Evolutionary conservation across 495 filamentous ascomycete species (phyloP), one percentile per base, ranked within the genome.

Genomic region (Bryoglossum gracile): DNA sequence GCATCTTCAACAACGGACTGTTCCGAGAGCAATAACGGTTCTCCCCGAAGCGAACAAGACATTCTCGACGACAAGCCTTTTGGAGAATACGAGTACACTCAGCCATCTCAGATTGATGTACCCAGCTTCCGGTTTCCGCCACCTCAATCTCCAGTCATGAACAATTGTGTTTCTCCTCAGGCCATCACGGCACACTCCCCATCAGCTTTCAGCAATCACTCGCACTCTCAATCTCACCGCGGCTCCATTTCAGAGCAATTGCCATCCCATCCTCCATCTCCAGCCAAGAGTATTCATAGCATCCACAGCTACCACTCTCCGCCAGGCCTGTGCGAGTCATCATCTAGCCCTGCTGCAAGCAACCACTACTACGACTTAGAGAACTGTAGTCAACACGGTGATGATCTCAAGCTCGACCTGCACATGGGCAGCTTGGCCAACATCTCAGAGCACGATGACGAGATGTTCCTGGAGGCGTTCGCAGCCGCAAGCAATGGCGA

Each of bases 241-340:
- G 53, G 41, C n/a, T 62, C 56, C 21, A 49, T 57, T 38, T 55
- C 56, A 2, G 46, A 67, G 23, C 48, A 50, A 9, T 36, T 66
- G 8, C 61, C 63, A 1, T 61, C 64, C 17, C 64, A 61, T 34
- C 68, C 71, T 1, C 56, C 54, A 13, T 74, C 74, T 37, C 73
- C 74, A 4, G 65, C 69, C 21, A 73, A 71, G 61, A 71, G 65
- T 43, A 59, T 51, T 17, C 53, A 56, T 26, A 54, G 65, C 43
- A 59, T 51, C 13, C 53, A 56, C 22, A 54, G 51, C 24, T 57
- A 57, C 35, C 54, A 61, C 40, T 55, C 54, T 0, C 54, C 66
- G 13, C 72, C 72, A 6, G 72, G 70, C 36, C 68, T 75, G 48
- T 67, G 73, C 21, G 65, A 68, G 25, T 68, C 70, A 13, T 60